Base-by-base conservation (phyloP, 345 rosid genomes). In the Salix purpurea region DNA sequence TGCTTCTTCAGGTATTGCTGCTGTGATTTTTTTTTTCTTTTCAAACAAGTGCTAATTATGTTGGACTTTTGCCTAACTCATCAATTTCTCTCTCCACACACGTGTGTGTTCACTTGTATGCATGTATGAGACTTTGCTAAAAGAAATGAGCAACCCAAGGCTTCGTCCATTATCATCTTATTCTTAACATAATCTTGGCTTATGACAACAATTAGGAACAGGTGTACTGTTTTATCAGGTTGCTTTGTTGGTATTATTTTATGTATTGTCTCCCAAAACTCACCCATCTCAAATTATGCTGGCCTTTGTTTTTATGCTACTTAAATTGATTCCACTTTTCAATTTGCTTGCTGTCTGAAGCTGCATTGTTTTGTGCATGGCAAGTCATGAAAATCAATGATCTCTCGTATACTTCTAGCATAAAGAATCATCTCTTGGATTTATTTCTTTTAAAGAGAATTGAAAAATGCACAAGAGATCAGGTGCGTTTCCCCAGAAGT, bases 1-100 rank as follows among this genome's bases (percentile, higher is more conserved):
- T 67, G 89, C 90, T 76, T 82, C 89, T 73, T 84, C 93, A 78
- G 97, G 98, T 91, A 90, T 30, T 46, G 64, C 78, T 71, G 50
- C 79, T 75, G 68, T 36, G 16, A 68, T 54, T 21, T 30, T 26
- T 70, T 13, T 60, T 23, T 44, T 48, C 5, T 52, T 56, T 36
- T n/a, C 23, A 42, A 11, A 10, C 46, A 42, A 42, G 67, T 67
- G 64, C 48, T 37, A 4, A 23, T 68, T 32, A 3, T 26, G 48
- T 71, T 58, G 8, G 60, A n/a, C 58, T 48, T 16, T 71, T 67
- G 65, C 42, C 32, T 37, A 37, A 61, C 73, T 36, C 61, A 4
- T 44, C 44, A 4, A 11, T 71, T 36, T 36, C 70, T 54, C 54
- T 46, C 44, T 74, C 16, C 60, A 24, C 6, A 28, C 21, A 21